Conservation (phyloP, 768 basidiomycete genomes). For the Sarcomyxa edulis region DNA sequence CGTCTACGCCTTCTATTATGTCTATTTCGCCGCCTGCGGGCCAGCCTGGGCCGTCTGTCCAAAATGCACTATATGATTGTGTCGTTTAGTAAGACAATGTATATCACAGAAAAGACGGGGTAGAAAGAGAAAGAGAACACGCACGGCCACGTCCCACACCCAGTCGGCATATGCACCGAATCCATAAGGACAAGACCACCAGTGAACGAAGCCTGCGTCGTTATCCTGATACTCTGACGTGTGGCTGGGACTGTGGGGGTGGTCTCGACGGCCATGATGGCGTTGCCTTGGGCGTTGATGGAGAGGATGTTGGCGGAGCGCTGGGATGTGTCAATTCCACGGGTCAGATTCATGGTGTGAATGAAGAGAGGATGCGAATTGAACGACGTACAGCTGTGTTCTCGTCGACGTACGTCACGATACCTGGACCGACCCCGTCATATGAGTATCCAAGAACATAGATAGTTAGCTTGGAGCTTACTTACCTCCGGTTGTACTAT, state of each 20-base stretch:
- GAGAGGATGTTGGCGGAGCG: slow-evolving; percentile 52
- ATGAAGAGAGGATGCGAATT: slow-evolving; percentile 5
- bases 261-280: slow-evolving; percentile 87
- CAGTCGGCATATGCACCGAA: slow-evolving; percentile 71
- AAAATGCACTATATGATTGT: slow-evolving; percentile 33
- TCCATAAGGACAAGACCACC: slow-evolving; percentile 60
- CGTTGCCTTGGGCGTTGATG: slow-evolving; percentile 67
- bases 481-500: slow-evolving; percentile 69
- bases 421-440: slow-evolving; percentile 16
- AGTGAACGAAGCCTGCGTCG: slow-evolving; percentile 50
- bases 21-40: slow-evolving; percentile 42
- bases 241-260: slow-evolving; percentile 66
- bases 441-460: background rate
- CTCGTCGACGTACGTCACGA: slow-evolving; percentile 63
- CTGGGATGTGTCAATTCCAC: too few relatives aligned
- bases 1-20: slow-evolving; percentile 69
- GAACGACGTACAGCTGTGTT: slow-evolving; percentile 46
- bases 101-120: background rate
- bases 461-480: too few relatives aligned
- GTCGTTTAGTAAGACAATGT: background rate
- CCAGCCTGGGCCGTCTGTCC: slow-evolving; percentile 49
- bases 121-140: too few relatives aligned
- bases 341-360: slow-evolving; percentile 4
- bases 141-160: slow-evolving; percentile 83
- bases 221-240: slow-evolving; percentile 75